Conservation (phyloP, 75 land plant species). For the Pinus albicaulis region DNA sequence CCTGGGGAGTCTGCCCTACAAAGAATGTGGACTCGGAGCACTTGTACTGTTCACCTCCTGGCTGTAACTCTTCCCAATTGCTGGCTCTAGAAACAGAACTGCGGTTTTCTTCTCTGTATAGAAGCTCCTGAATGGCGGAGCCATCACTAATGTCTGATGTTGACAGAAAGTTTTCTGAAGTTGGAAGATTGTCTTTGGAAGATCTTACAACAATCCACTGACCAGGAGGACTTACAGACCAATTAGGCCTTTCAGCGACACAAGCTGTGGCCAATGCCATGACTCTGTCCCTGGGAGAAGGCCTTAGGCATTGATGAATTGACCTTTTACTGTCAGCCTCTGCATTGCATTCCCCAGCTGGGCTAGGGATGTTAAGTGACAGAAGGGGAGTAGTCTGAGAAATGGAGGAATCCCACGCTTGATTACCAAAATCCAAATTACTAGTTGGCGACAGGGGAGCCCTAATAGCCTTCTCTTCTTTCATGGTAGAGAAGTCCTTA, state of each 20-base stretch:
- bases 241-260: background rate
- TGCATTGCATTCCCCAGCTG: too few relatives aligned
- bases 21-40: too few relatives aligned
- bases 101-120: background rate
- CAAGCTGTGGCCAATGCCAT: background rate
- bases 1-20: background rate
- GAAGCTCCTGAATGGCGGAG: background rate
- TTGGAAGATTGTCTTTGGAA: too few relatives aligned
- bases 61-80: background rate
- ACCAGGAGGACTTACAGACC: background rate
- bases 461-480: background rate
- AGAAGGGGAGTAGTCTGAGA: too few relatives aligned
- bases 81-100: background rate
- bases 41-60: too few relatives aligned
- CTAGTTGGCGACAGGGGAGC: background rate
- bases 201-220: background rate
- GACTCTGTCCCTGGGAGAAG: background rate
- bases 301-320: too few relatives aligned
- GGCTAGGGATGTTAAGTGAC: too few relatives aligned
- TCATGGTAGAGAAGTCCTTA: background rate
- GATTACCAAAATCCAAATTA: background rate
- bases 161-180: too few relatives aligned
- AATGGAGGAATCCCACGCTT: background rate
- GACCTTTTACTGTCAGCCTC: too few relatives aligned
- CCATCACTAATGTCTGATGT: background rate